phyloP scores from a whole-genome alignment of 108 stramenopile species.

The Aurantiochytrium sp. region DNA sequence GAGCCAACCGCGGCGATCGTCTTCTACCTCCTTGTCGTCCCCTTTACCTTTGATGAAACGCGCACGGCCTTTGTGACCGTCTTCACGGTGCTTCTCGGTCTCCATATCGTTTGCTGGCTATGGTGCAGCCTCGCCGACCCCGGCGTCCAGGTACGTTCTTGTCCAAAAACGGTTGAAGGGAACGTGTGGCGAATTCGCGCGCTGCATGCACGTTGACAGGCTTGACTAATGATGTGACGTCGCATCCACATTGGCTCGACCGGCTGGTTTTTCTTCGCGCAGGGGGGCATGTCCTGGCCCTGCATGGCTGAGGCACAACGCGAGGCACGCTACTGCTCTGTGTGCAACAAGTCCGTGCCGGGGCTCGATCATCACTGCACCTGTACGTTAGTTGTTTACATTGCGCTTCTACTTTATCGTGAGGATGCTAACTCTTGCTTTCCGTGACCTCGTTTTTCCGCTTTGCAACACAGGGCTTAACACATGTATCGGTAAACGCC shows the following conservation, averaged over 20 bases:
- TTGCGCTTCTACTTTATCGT: background rate
- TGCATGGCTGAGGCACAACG: background rate
- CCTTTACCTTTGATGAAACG: background rate
- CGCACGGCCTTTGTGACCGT: background rate
- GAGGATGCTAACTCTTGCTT: background rate
- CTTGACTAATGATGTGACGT: background rate
- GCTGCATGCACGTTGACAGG: background rate
- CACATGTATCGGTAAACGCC: background rate
- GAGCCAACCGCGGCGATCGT: background rate
- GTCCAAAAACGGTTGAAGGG: background rate
- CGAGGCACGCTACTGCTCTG: background rate
- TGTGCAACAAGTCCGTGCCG: background rate
- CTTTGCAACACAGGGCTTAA: background rate
- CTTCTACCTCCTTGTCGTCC: background rate
- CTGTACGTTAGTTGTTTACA: background rate
- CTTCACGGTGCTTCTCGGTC: background rate
- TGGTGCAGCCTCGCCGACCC: background rate
- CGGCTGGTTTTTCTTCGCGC: background rate
- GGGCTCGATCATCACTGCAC: constrained; percentile 15
- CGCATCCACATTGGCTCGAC: background rate
- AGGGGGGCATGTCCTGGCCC: background rate
- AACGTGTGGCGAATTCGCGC: too few relatives aligned
- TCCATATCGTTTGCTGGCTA: background rate
- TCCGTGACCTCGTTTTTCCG: background rate
- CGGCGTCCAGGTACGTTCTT: background rate